Percentiles rank a stretch among this genome's conserved stretches.
phyloP scores from a whole-genome alignment of 1,139 yeast species.

The Saccharomycopsis hybrid region DNA sequence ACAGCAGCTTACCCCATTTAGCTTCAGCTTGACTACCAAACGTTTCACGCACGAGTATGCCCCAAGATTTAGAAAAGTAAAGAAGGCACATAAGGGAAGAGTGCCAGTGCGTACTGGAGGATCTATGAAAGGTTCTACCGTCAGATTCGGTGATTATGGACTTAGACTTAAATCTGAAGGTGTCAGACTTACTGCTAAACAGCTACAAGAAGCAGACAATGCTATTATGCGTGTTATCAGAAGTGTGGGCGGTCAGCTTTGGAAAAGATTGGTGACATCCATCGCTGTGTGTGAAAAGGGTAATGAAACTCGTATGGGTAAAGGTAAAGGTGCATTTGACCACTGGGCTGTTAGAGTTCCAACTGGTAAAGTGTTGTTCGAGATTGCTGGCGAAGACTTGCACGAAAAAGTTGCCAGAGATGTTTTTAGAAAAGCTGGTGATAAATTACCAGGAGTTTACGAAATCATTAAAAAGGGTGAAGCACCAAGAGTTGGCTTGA shows the following conservation, averaged over 20 bases:
- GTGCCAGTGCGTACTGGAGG: constrained; percentile 96
- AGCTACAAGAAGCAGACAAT: constrained; percentile 85
- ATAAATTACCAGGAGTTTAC: constrained; percentile 86
- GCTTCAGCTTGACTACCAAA: constrained; percentile 18
- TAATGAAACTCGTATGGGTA: constrained; percentile 99
- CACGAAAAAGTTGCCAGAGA: constrained; percentile 91
- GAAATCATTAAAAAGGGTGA: constrained; percentile 72
- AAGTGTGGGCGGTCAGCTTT: constrained; percentile 61
- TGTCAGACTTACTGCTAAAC: constrained; percentile 79
- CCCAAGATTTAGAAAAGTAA: constrained; percentile 66
- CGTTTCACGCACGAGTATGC: constrained; percentile 82
- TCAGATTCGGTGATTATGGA: constrained; percentile 81
- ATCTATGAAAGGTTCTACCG: constrained; percentile 76
- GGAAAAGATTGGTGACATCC: constrained; percentile 78
- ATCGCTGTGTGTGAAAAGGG: constrained; percentile 94
- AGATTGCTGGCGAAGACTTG: constrained; percentile 66
- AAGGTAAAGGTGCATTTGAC: constrained; percentile 97
- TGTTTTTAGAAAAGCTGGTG: constrained; percentile 86
- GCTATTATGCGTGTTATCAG: constrained; percentile 78
- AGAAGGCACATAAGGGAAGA: constrained; percentile 90
- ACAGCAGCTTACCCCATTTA: background rate
- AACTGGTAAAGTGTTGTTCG: constrained; percentile 89
- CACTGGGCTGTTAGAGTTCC: constrained; percentile 98
- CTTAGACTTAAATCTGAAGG: constrained; percentile 85
- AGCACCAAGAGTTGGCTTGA: constrained; percentile 68